Base-by-base conservation (phyloP, 164 flowering plant species). In the Nymphaea colorata region DNA sequence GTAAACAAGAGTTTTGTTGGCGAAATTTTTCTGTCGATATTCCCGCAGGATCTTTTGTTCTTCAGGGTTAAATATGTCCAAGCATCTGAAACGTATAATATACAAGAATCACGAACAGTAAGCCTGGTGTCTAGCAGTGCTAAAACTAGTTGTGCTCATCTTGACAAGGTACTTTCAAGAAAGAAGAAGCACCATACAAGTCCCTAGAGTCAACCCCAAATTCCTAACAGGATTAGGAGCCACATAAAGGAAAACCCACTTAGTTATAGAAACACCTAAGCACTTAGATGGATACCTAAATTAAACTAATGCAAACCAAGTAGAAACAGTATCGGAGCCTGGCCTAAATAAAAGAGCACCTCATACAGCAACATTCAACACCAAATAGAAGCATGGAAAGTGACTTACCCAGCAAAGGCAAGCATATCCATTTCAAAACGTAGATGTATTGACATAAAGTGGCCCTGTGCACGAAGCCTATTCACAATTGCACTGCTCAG, bases 361-460 rank as follows among this genome's bases (percentile, higher is more conserved):
- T 51, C 3, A 51, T 51, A 51, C 57, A 51, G 8, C 57, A 51
- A 51, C 57, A 51, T 25, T 25, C 36, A 0, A 51, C 57, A 5
- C 14, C 8, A 61, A 64, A 69, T n/a, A 42, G 11, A 63, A 25
- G 60, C 11, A n/a, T 59, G 51, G 17, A 67, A 6, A 61, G 72
- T 17, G 68, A 72, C 86, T 61, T 84, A 94, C 99, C 99, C 98
- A 70, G 99, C 99, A 84, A 94, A 94, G 76, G 99, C 86, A 69
- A 94, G 87, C 99, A 94, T 94, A 75, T 94, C 99, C 99, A 90
- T 91, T 82, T 94, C 99, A 68, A 94, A 94, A 44, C 98, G 99
- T 78, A 91, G 96, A 78, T 94, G 99, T 77, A 94, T 94, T 59
- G 98, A 81, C 99, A 94, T 94, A 84, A 90, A 94, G 79, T 83